phyloP scores from a whole-genome alignment of 2,329 filamentous ascomycete genomes.

The Bipolaris zeicola region DNA sequence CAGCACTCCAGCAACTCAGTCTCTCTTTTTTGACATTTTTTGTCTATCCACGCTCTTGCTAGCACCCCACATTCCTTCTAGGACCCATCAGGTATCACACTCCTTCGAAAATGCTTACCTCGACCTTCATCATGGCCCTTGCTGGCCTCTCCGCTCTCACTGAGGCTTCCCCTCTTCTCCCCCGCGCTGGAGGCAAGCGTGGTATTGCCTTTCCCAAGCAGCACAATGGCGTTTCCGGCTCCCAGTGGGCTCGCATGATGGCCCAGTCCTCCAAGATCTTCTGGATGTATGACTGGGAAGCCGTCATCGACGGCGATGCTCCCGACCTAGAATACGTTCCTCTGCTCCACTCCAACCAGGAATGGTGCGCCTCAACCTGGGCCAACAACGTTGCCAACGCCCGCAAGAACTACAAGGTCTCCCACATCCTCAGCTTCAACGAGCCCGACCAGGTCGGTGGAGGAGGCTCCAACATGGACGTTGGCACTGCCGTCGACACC shows the following conservation, averaged over 20 bases:
- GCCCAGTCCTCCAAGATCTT: conserved; percentile 46
- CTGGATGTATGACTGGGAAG: conserved; percentile 74
- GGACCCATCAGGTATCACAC: conserved; percentile 13
- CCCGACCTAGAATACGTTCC: conserved; percentile 65
- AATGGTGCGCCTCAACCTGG: conserved; percentile 39
- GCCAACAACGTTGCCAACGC: conserved; percentile 34
- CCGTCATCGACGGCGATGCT: conserved; percentile 49
- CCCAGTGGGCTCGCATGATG: conserved; percentile 31
- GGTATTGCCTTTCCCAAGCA: conserved; percentile 40
- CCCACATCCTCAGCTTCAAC: conserved; percentile 45
- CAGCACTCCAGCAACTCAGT: conserved; percentile 3
- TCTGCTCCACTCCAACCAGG: conserved; percentile 48
- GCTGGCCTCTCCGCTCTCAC: conserved; percentile 36
- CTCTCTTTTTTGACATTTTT: conserved; percentile 17
- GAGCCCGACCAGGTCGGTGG: conserved; percentile 45
- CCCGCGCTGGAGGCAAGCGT: conserved; percentile 34
- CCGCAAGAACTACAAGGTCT: conserved; percentile 37
- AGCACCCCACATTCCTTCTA: conserved; percentile 23
- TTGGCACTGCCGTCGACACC: conserved; percentile 25
- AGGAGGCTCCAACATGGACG: conserved; percentile 37
- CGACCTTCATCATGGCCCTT: conserved; percentile 35
- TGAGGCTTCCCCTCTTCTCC: conserved; percentile 34
- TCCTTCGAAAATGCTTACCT: conserved; percentile 27
- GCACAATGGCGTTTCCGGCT: conserved; percentile 29
- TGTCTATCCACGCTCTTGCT: conserved; percentile 15